These are phyloP conservation scores for Mycosarcoma maydis DNA, from an alignment of 1,284 basidiomycete species.

Conservation along the genomic window DNA sequence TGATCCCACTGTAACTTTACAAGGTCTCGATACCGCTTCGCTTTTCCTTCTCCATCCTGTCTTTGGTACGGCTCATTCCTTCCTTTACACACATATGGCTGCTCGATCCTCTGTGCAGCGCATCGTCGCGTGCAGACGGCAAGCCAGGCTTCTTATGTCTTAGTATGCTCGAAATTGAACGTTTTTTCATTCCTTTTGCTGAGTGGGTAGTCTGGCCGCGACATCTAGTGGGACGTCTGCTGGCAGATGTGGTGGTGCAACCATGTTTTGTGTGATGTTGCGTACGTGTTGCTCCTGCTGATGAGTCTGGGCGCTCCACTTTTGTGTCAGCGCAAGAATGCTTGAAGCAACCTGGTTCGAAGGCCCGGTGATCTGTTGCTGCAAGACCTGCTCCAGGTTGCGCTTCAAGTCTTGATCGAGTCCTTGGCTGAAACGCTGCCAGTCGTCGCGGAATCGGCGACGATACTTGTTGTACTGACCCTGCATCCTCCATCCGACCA, in stretches of 20 bases:
- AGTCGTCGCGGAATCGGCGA: constrained; percentile 63
- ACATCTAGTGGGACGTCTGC: no score
- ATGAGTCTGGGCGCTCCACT: constrained; percentile 7
- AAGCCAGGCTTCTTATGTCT: constrained; percentile 3
- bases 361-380: constrained; percentile 21
- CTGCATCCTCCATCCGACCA: constrained; percentile 66
- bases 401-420: constrained; percentile 51
- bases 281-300: constrained; percentile 11
- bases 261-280: neutral
- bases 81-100: neutral
- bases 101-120: neutral
- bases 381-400: constrained; percentile 25
- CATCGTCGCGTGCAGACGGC: neutral
- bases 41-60: neutral
- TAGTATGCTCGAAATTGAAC: constrained; percentile 15
- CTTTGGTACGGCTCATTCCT: neutral
- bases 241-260: neutral
- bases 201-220: neutral
- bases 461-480: constrained; percentile 62
- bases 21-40: neutral
- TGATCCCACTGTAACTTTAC: neutral
- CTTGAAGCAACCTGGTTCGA: constrained; percentile 17
- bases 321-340: constrained; percentile 7
- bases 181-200: neutral
- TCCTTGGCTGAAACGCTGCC: constrained; percentile 54